phyloP scores from a whole-genome alignment of 1,284 basidiomycete genomes.

The Bondarzewia mesenterica region DNA sequence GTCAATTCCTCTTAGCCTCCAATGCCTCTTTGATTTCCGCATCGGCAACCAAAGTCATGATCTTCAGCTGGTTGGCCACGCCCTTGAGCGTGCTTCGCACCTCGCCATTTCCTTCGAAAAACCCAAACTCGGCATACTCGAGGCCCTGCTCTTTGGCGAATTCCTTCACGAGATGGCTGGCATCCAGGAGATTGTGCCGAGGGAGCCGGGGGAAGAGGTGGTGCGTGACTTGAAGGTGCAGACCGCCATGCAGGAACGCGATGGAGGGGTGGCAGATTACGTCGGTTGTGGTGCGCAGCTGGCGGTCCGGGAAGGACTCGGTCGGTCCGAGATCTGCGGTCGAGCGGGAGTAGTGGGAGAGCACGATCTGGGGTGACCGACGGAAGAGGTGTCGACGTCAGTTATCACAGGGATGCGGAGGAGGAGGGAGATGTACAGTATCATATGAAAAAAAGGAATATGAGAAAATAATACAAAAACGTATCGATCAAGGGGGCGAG shows the following conservation, averaged over 20 bases:
- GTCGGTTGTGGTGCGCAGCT: constrained; percentile 94
- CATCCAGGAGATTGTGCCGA: constrained; percentile 83
- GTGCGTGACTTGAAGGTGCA: constrained; percentile 94
- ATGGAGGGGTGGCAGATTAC: constrained; percentile 82
- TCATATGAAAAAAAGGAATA: no score
- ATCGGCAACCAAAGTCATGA: constrained; percentile 69
- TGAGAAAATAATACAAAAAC: no score
- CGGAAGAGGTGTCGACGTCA: not conserved
- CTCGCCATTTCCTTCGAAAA: constrained; percentile 75
- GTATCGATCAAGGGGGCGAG: no score
- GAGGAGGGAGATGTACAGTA: not conserved
- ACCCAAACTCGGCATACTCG: constrained; percentile 87
- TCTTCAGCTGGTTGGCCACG: constrained; percentile 77
- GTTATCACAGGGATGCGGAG: no score
- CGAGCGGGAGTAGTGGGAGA: constrained; percentile 96
- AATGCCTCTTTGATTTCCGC: constrained; percentile 54
- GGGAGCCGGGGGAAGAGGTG: constrained; percentile 96
- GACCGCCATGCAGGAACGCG: constrained; percentile 89
- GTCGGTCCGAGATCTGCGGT: constrained; percentile 85
- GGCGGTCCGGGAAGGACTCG: constrained; percentile 90
- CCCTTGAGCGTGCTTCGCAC: constrained; percentile 69
- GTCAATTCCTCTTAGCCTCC: constrained; percentile 21
- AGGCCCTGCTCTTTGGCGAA: constrained; percentile 82
- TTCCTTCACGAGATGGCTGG: constrained; percentile 76
- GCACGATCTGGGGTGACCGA: constrained; percentile 68